phyloP scores from a whole-genome alignment of 306 rosid genomes.

The Hippophae tibetana region DNA sequence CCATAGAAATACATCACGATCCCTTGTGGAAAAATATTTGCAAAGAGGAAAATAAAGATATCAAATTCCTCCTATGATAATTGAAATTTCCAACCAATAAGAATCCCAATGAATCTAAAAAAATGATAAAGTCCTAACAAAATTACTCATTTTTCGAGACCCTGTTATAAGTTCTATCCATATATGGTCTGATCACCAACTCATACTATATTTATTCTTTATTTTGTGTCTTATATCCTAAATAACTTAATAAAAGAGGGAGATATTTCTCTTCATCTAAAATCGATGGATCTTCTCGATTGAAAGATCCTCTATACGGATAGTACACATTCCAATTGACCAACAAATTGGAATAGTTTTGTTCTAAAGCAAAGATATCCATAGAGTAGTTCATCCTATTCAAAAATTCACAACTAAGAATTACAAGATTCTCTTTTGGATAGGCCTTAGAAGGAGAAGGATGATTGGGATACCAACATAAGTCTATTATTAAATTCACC shows the following conservation, averaged over 20 bases:
- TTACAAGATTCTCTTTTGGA: constrained; percentile 3
- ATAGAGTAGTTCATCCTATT: constrained; percentile 4
- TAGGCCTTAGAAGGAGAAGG: constrained; percentile 7
- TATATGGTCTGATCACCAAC: too few species aligned
- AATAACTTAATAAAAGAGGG: too few species aligned
- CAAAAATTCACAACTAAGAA: constrained; percentile 1
- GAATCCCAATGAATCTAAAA: too few species aligned
- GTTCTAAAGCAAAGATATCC: neutral
- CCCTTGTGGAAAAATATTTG: constrained; percentile 6
- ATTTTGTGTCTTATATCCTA: too few species aligned
- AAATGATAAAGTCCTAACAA: too few species aligned
- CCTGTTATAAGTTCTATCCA: too few species aligned
- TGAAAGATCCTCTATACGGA: neutral
- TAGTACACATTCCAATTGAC: constrained; percentile 6
- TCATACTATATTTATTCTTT: too few species aligned
- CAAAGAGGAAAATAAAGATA: neutral
- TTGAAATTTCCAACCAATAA: too few species aligned
- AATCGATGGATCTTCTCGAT: too few species aligned
- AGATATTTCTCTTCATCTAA: too few species aligned
- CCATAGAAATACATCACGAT: constrained; percentile 6
- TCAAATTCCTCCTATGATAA: neutral
- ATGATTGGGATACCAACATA: neutral
- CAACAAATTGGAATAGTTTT: constrained; percentile 4
- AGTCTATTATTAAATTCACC: too few species aligned
- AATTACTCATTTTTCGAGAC: too few species aligned